Conservation (phyloP, 495 filamentous ascomycete species). For the Neurospora sp. region DNA sequence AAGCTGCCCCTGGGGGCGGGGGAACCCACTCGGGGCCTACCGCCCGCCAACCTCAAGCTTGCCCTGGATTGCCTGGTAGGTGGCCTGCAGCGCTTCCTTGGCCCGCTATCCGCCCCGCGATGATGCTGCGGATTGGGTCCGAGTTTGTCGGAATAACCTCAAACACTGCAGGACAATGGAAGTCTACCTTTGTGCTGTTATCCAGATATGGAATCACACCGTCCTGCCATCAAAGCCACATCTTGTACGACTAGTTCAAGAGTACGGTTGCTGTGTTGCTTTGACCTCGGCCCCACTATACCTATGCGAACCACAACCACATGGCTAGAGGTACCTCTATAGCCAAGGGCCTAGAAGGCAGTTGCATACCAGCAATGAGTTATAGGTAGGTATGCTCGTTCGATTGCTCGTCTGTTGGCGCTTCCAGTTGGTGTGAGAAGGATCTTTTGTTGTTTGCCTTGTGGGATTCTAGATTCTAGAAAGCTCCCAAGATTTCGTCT, state of each 20-base stretch:
- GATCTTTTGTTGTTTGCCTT: neutral
- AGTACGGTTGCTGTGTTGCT: neutral
- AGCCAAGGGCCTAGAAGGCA: neutral
- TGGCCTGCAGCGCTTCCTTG: neutral
- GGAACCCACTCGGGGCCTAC: neutral
- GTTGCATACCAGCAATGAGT: neutral
- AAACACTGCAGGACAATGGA: neutral
- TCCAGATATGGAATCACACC: neutral
- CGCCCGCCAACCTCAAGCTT: neutral
- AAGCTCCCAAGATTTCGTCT: neutral
- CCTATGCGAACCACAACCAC: neutral
- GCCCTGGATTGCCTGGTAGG: neutral
- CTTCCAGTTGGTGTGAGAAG: neutral
- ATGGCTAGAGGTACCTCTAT: neutral
- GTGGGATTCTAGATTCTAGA: neutral
- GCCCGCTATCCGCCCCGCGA: neutral
- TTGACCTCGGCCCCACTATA: conserved; percentile 1
- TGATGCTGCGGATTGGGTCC: neutral
- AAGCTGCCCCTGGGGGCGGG: neutral
- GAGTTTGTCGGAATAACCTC: neutral
- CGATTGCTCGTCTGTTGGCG: neutral
- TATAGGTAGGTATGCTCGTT: neutral
- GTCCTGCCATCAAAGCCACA: neutral
- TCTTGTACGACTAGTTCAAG: neutral
- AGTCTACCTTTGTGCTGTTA: neutral